phyloP scores from a whole-genome alignment of 2,329 filamentous ascomycete genomes.

The Biscogniauxia marginata region DNA sequence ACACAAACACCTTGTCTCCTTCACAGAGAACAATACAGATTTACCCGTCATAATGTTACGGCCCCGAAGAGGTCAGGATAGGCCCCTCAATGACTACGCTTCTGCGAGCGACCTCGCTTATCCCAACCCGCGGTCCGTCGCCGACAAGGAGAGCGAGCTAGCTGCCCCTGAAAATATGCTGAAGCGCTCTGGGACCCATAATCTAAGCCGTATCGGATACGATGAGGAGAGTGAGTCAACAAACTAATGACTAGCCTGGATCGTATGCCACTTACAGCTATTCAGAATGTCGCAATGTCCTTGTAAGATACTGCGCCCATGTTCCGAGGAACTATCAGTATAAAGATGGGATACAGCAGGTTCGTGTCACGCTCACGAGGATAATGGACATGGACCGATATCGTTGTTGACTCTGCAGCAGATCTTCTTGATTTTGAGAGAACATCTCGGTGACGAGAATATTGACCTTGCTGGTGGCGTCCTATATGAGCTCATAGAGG shows the following conservation, averaged over 20 bases:
- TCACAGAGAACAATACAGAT: not conserved
- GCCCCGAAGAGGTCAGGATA: not conserved
- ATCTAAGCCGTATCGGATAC: conserved; percentile 25
- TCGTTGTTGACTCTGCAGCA: conserved; percentile 18
- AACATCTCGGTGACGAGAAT: conserved; percentile 45
- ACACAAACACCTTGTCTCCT: not conserved
- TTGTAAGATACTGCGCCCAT: conserved; percentile 43
- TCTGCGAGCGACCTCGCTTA: not conserved
- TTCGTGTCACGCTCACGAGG: conserved; percentile 21
- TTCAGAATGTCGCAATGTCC: conserved; percentile 44
- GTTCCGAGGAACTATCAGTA: conserved; percentile 47
- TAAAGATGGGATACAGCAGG: conserved; percentile 43
- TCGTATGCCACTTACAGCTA: not conserved
- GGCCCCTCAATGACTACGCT: not conserved
- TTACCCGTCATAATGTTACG: not conserved
- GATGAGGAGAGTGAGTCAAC: conserved; percentile 28
- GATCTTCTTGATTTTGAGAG: conserved; percentile 42
- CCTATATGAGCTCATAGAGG: conserved; percentile 46
- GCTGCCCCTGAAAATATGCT: conserved; percentile 2
- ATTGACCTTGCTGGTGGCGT: conserved; percentile 44
- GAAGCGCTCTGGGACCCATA: conserved; percentile 24
- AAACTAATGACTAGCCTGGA: not conserved
- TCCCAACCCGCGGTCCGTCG: too few species aligned
- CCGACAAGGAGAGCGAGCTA: not conserved
- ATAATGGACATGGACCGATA: not conserved